A percentile compares a stretch with the other conserved stretches of the same genome.
Conservation (phyloP, 164 flowering plant genomes). For the Amborella trichopoda region DNA sequence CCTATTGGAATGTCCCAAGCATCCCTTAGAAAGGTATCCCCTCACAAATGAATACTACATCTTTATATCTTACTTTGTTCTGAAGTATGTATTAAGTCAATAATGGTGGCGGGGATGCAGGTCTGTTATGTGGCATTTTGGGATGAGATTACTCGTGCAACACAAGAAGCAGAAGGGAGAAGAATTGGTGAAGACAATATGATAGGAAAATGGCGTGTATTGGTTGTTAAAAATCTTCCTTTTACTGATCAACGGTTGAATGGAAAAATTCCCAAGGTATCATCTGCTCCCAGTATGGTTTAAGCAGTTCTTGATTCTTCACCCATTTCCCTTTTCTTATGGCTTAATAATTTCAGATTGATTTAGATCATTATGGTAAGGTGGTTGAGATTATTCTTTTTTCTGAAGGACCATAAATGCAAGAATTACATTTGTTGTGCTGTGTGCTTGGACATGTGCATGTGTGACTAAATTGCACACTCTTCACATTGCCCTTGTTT, state of each 20-base stretch:
- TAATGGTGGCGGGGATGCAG: constrained; percentile 21
- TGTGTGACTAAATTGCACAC: too few species aligned
- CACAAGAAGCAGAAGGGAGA: constrained; percentile 57
- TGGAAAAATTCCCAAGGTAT: constrained; percentile 99
- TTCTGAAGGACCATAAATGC: too few species aligned
- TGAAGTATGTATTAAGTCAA: constrained; percentile 1
- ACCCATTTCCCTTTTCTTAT: too few species aligned
- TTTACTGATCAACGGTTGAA: constrained; percentile 87
- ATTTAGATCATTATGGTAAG: too few species aligned
- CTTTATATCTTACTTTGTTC: background rate
- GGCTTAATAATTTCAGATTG: too few species aligned
- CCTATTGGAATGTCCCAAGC: constrained; percentile 85
- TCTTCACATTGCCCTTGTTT: too few species aligned
- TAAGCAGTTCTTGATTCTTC: too few species aligned
- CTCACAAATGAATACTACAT: background rate
- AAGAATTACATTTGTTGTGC: too few species aligned
- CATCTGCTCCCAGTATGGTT: too few species aligned
- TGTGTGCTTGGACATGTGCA: too few species aligned
- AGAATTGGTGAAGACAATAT: constrained; percentile 44
- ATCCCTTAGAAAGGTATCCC: constrained; percentile 58
- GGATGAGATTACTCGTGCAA: constrained; percentile 74
- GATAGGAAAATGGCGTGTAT: constrained; percentile 87
- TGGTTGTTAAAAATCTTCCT: constrained; percentile 71
- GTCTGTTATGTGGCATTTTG: constrained; percentile 97
- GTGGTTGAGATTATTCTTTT: too few species aligned